These are phyloP conservation scores for Wallacemonas rigidus DNA, from an alignment of 208 protist species.

Conservation along the genomic window DNA sequence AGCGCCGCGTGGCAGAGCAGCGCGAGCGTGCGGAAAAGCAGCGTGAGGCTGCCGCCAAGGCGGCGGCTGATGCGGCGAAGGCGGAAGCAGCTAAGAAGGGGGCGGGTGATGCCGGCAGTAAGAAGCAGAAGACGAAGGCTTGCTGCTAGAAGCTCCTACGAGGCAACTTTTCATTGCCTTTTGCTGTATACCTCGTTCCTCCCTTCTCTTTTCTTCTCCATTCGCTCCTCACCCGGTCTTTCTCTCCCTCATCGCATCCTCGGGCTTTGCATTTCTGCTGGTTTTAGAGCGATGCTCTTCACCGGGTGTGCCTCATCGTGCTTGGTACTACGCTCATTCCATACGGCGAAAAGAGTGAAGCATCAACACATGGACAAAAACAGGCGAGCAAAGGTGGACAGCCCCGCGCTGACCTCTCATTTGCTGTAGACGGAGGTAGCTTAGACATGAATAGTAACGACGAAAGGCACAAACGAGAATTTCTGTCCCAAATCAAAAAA, in stretches of 20 bases:
- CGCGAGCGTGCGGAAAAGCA: slow-evolving; percentile 29
- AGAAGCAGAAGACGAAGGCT: slow-evolving; percentile 27
- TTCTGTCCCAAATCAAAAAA: slow-evolving; percentile 11
- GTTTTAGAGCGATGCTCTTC: neutral
- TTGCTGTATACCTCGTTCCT: neutral
- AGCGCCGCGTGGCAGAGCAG: slow-evolving; percentile 26
- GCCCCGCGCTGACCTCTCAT: neutral
- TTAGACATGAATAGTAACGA: neutral
- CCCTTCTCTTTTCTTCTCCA: neutral
- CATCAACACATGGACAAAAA: neutral
- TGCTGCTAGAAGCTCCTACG: slow-evolving; percentile 15
- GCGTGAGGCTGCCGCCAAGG: slow-evolving; percentile 17
- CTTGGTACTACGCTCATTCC: too few species aligned
- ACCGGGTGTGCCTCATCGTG: neutral
- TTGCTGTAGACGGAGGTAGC: neutral
- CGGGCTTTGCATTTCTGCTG: slow-evolving; percentile 1
- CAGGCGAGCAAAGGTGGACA: neutral
- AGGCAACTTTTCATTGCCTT: neutral
- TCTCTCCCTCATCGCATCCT: neutral
- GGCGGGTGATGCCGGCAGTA: slow-evolving; percentile 46
- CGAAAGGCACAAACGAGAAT: slow-evolving; percentile 6
- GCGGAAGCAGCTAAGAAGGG: slow-evolving; percentile 40
- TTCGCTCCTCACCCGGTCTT: neutral
- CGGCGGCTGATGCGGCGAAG: slow-evolving; percentile 14
- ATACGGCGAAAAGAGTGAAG: too few species aligned